Evolutionary conservation across 2,329 filamentous ascomycete genomes (phyloP).

Genomic region (Trichoderma sp.): DNA sequence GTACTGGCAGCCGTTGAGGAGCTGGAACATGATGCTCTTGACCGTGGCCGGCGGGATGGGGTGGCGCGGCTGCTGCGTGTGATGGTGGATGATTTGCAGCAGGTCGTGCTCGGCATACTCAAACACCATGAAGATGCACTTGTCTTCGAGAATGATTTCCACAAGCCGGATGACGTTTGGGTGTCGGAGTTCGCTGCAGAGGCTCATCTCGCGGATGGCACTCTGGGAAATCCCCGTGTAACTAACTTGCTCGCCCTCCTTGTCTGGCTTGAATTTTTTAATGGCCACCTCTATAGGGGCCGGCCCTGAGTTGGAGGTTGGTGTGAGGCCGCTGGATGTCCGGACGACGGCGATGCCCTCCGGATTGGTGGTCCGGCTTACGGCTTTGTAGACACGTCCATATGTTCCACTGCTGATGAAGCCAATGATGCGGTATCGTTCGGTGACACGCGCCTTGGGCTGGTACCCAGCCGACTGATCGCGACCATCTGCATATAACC

Average conservation of each 20-base stretch:
- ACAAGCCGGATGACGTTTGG: conserved; percentile 87
- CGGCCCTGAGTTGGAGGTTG: conserved; percentile 1
- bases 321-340: conserved; percentile 46
- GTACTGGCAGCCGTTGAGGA: conserved; percentile 92
- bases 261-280: conserved; percentile 99
- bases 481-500: conserved; percentile 51
- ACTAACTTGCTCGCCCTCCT: conserved; percentile 90
- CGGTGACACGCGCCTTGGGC: conserved; percentile 84
- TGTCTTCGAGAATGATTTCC: conserved; percentile 96
- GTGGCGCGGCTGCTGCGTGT: conserved; percentile 85
- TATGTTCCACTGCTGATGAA: conserved; percentile 99
- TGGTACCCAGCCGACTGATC: conserved; percentile 62
- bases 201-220: conserved; percentile 93
- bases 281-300: conserved; percentile 77
- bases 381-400: conserved; percentile 95
- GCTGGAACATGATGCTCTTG: conserved; percentile 93
- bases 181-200: conserved; percentile 90
- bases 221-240: conserved; percentile 99
- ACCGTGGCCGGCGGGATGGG: conserved; percentile 87
- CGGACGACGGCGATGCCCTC: conserved; percentile 13
- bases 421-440: conserved; percentile 94
- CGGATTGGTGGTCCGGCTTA: conserved; percentile 56
- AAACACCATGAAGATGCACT: conserved; percentile 99
- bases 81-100: conserved; percentile 96
- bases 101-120: conserved; percentile 98